Base-by-base conservation (phyloP, 2,329 filamentous ascomycete species). In the Penicillium glabrum region DNA sequence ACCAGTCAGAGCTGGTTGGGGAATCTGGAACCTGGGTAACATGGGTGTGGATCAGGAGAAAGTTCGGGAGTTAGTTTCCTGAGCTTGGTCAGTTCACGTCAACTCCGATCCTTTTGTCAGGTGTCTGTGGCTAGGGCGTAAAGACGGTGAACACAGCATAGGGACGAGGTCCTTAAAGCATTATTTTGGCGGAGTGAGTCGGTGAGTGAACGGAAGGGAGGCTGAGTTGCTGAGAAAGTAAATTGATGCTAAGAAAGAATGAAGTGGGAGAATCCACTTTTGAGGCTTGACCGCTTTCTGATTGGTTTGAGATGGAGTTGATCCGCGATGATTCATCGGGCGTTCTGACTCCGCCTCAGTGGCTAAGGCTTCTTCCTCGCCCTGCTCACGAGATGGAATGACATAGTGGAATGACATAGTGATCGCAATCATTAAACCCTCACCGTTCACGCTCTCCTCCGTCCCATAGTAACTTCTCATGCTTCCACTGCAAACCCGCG, bases 141-240 rank as follows among this genome's bases (percentile, higher is more conserved):
- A 49, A 56, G 54, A 61, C 61, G 61, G 61, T 63, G 61, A 61
- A 49, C 14, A 7, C 58, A 53, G 50, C 56, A 43, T 57, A 27
- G 46, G 57, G 46, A 13, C 19, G n/a, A 29, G 13, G 11, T 29
- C 24, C 29, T 23, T 33, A 46, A 19, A 44, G 24, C 14, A 21
- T n/a, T 14, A 11, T 47, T 53, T 57, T 55, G 14, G 50, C 29
- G 35, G 59, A 4, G 37, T n/a, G 31, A 57, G 59, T 63, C 61
- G 61, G 61, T 63, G 61, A 58, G 56, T n/a, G 49, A 43, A 11
- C 53, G 45, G 39, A 58, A 41, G 49, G 31, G 53, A 53, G 50
- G 24, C 52, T 41, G 54, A 61, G 59, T 41, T 41, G 56, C 54
- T 60, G 57, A 46, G 27, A 26, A 29, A 27, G 19, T 46, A 46